Conservation (phyloP, 208 protist genomes). For the Acanthamoeba culbertsoni region DNA sequence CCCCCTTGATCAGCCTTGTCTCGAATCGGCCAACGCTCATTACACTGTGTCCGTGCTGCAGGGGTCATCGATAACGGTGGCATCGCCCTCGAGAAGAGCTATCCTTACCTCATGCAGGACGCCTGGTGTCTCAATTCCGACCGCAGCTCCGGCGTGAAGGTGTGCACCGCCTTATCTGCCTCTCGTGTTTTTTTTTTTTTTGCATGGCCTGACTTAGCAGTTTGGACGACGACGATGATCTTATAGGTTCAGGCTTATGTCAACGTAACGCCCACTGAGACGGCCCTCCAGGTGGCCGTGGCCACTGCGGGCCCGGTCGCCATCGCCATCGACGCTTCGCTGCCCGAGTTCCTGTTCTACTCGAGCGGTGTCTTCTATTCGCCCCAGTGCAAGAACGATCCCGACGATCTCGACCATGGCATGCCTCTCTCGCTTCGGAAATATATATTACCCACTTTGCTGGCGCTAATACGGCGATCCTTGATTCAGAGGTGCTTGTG, state of each 20-base stretch:
- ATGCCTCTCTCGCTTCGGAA: background rate
- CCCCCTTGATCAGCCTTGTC: background rate
- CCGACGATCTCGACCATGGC: background rate
- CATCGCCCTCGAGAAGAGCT: background rate
- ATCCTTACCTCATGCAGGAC: conserved; percentile 34
- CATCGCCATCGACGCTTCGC: conserved; percentile 91
- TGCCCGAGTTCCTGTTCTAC: conserved; percentile 85
- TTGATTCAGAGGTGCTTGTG: conserved; percentile 70
- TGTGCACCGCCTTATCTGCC: background rate
- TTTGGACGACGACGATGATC: background rate
- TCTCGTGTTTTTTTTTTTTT: background rate
- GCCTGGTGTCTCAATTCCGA: background rate
- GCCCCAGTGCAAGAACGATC: conserved; percentile 71
- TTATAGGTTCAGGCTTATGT: background rate
- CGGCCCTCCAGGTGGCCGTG: conserved; percentile 52
- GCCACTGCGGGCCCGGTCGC: background rate
- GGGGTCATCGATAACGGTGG: conserved; percentile 34
- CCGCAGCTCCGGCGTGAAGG: conserved; percentile 47
- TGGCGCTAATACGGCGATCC: conserved; percentile 60
- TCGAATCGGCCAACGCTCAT: too few species aligned
- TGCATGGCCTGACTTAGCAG: background rate
- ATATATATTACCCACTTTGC: conserved; percentile 47
- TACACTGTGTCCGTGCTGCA: background rate
- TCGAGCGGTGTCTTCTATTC: conserved; percentile 84
- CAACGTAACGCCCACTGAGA: conserved; percentile 75